Base-by-base conservation (phyloP, 768 basidiomycete species). In the Rhizopogon vinicolor region DNA sequence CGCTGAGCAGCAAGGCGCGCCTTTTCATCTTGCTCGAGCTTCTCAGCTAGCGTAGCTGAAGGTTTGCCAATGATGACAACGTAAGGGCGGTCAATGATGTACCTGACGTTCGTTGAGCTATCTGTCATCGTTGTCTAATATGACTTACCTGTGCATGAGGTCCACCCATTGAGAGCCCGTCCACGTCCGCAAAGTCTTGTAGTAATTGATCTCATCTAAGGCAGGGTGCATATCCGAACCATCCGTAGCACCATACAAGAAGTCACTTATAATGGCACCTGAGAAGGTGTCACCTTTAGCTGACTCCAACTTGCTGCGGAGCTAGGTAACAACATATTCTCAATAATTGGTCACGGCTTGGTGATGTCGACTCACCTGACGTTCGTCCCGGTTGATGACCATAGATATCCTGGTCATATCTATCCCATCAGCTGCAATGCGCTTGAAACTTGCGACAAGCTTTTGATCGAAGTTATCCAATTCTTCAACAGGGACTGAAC, bases 391-490 rank as follows among this genome's bases (percentile, higher is more conserved):
- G 60, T 86, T 82, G 44, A 99, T 83, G 16, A 97, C 78, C 83
- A 91, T 87, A 14, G 72, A 69, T 87, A 99, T 97, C 9, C 96
- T 77, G 31, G 85, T 78, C 88, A 98, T 93, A 69, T 98, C 92
- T 48, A 98, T 76, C 3, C 90, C 93, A 52, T 87, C 83, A 16
- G 78, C 63, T 7, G 79, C 81, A 52, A 98, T 87, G 41, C 82
- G 81, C 59, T 77, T 67, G 40, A 99, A 75, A 62, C 88, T 89
- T 1, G 72, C 75, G 60, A 79, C 83, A 42, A 98, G 76, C 65
- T 81, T 85, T 29, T 72, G 74, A 56, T 85, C 80, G 64, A 98
- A 90, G 2, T 68, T 72, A n/a, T 88, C 78, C 29, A 99, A 76
- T 60, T 88, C 74, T 63, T 89, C 90, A 0, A 83, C 75, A 2